Base-by-base conservation (phyloP, 306 rosid species). In the Prunus padus region DNA sequence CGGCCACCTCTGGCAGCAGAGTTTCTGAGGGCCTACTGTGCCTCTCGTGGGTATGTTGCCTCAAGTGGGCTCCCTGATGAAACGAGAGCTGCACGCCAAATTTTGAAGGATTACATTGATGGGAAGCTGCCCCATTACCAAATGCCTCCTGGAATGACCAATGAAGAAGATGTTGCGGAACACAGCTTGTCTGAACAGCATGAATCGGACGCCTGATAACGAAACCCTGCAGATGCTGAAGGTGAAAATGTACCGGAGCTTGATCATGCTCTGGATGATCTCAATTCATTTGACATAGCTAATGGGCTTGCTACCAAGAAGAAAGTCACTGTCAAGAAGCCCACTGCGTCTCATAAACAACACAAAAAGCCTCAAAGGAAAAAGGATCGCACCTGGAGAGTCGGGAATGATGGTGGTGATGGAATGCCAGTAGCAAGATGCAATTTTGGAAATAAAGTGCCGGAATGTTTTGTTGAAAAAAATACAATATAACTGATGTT, bases 1-100 rank as follows among this genome's bases (percentile, higher is more conserved):
- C 96, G 92, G 8, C 91, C 97, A 30, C 98, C 98, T 54, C 86
- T 90, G n/a, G 96, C 99, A 72, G 79, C 93, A 65, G 99, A 95
- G 79, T 82, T 95, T 73, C 55, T 95, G 82, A 89, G 96, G 82
- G 81, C 90, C 19, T 95, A 85, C 72, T 92, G 99, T 62, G 87
- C 90, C 42, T 90, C 99, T 22, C 98, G 99, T 54, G 90, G 97
- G 22, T 84, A 92, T 65, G 95, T 92, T 40, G 93, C 91, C 71
- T 89, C 99, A 55, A 86, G 99, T 73, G 98, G 99, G 22, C 84
- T 95, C 66, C 99, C 99, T 5, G 98, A 95, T 51, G 99, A 95
- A 87, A 95, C 99, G 30, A 76, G 91, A 78, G 99, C 97, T 69
- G 80, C 99, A 56, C 99, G 99, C 52, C 99, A 82, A 87, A 89